These are phyloP conservation scores for Trichophyton schoenleinii DNA, from an alignment of 2,329 filamentous ascomycete species.

Conservation along the genomic window DNA sequence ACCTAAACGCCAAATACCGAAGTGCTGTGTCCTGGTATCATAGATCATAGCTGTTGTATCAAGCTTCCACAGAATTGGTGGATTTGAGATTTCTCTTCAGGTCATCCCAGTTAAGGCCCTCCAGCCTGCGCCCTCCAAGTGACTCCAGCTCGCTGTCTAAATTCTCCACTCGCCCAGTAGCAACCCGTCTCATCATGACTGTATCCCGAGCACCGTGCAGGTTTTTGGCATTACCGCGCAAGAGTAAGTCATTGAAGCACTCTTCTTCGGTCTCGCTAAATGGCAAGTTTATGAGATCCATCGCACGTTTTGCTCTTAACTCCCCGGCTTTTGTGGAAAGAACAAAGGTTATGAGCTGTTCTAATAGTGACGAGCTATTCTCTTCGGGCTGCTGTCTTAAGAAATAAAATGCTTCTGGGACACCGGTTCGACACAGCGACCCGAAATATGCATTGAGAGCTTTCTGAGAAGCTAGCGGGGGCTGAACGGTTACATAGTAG, in stretches of 20 bases:
- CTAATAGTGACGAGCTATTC: constrained; percentile 53
- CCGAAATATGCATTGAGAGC: constrained; percentile 57
- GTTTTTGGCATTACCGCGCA: constrained; percentile 50
- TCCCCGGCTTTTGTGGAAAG: constrained; percentile 33
- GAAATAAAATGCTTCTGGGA: constrained; percentile 64
- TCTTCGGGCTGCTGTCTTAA: constrained; percentile 51
- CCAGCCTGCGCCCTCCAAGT: constrained; percentile 34
- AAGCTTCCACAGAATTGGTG: background rate
- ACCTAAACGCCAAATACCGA: background rate
- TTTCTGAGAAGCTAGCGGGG: constrained; percentile 52
- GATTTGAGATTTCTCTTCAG: constrained; percentile 26
- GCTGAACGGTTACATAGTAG: constrained; percentile 66
- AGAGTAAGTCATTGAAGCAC: constrained; percentile 61
- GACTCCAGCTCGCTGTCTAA: constrained; percentile 25
- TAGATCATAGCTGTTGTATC: background rate
- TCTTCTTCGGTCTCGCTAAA: constrained; percentile 57
- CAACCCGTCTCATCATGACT: constrained; percentile 59
- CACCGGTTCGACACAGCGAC: constrained; percentile 53
- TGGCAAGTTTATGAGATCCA: constrained; percentile 60
- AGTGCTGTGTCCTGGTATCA: background rate
- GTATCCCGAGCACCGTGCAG: constrained; percentile 58
- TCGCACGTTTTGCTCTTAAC: constrained; percentile 42
- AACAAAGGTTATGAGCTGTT: constrained; percentile 50
- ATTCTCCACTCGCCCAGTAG: constrained; percentile 43
- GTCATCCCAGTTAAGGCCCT: constrained; percentile 42